phyloP scores from a whole-genome alignment of 1,284 basidiomycete genomes.

The Trichosporon ovoides region DNA sequence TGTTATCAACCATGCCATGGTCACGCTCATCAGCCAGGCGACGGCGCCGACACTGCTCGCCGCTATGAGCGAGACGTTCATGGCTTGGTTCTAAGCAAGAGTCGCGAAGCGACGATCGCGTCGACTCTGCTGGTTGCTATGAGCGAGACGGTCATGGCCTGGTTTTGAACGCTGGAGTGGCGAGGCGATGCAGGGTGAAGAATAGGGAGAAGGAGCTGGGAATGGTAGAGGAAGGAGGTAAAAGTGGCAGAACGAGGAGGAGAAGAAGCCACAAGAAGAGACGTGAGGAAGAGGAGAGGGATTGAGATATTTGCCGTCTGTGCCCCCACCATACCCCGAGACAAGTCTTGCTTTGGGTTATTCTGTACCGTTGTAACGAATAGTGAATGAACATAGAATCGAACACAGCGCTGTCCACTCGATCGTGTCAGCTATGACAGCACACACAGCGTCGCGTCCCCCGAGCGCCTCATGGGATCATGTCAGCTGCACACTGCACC shows the following conservation, averaged over 20 bases:
- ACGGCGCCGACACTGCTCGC: constrained; percentile 54
- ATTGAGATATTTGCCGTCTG: not conserved
- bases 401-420: too few relatives aligned
- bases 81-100: constrained; percentile 69
- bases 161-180: too few relatives aligned
- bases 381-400: not conserved
- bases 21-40: constrained; percentile 68
- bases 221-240: too few relatives aligned
- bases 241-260: not conserved
- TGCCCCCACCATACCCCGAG: too few relatives aligned
- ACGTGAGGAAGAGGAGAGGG: not conserved
- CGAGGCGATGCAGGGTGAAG: not conserved
- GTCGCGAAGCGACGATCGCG: not conserved
- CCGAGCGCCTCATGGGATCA: too few relatives aligned
- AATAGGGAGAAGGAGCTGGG: not conserved
- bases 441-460: too few relatives aligned
- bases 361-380: constrained; percentile 5
- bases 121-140: too few relatives aligned
- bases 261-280: not conserved
- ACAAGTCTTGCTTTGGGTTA: not conserved
- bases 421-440: too few relatives aligned
- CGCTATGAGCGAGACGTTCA: constrained; percentile 60
- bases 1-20: constrained; percentile 74
- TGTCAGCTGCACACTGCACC: too few relatives aligned
- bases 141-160: too few relatives aligned